Percentiles rank a stretch among this genome's conserved stretches.
Evolutionary conservation across 805 yeast species (phyloP).

Genomic region (Yarrowia sp.): DNA sequence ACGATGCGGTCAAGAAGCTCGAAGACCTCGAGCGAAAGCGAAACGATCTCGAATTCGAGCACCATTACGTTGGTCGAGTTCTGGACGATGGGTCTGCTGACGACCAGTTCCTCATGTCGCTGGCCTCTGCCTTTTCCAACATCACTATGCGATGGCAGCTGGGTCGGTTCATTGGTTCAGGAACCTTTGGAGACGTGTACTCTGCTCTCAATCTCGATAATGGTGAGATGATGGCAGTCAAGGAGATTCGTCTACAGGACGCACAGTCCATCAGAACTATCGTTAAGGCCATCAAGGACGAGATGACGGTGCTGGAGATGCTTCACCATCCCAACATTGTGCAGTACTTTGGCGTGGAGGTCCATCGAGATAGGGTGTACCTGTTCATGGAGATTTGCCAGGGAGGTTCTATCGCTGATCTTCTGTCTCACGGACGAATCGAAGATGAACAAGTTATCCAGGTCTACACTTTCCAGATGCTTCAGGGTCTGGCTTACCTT

Average conservation of each 20-base stretch:
- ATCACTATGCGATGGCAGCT: constrained; percentile 97
- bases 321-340: constrained; percentile 95
- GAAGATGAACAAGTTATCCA: constrained; percentile 94
- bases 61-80: constrained; percentile 79
- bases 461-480: constrained; percentile 86
- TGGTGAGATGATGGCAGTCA: constrained; percentile 96
- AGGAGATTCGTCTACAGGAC: constrained; percentile 91
- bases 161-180: constrained; percentile 91
- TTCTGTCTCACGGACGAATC: constrained; percentile 89
- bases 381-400: constrained; percentile 98
- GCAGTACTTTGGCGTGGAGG: constrained; percentile 96
- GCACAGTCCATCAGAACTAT: constrained; percentile 81
- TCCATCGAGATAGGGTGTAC: constrained; percentile 92
- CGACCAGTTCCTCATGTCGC: constrained; percentile 80
- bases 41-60: constrained; percentile 50
- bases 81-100: constrained; percentile 87
- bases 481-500: constrained; percentile 92
- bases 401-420: constrained; percentile 87
- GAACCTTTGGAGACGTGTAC: constrained; percentile 92
- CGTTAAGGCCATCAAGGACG: constrained; percentile 90
- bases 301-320: constrained; percentile 95
- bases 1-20: constrained; percentile 72
- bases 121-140: constrained; percentile 88
- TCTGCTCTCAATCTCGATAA: constrained; percentile 92
- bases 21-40: constrained; percentile 66